Conservation (phyloP, 2,329 filamentous ascomycete genomes). For the Dactylellina sp. region DNA sequence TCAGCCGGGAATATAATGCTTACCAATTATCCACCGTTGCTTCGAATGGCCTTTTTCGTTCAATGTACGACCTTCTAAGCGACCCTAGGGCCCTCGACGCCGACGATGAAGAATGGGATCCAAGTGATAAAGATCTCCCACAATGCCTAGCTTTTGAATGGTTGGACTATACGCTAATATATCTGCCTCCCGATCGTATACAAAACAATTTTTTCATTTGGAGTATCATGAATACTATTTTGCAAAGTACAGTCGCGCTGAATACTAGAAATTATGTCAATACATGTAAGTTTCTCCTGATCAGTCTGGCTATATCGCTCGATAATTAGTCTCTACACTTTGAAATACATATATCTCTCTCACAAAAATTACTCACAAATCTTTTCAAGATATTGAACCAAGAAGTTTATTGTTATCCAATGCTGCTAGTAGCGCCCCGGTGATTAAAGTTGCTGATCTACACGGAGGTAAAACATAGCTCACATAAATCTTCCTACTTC, state of each 20-base stretch:
- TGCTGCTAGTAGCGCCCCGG: constrained; percentile 27
- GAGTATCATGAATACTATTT: constrained; percentile 35
- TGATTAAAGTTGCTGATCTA: constrained; percentile 34
- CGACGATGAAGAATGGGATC: constrained; percentile 26
- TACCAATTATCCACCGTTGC: constrained; percentile 28
- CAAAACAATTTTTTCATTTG: constrained; percentile 20
- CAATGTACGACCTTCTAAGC: constrained; percentile 36
- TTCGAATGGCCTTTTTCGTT: constrained; percentile 30
- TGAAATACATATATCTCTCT: constrained; percentile 28
- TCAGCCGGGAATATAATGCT: constrained; percentile 30
- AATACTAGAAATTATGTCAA: constrained; percentile 32
- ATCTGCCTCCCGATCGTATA: constrained; percentile 26
- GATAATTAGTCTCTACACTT: constrained; percentile 24
- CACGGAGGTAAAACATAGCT: constrained; percentile 30
- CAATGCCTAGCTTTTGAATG: constrained; percentile 38
- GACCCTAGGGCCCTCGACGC: constrained; percentile 28
- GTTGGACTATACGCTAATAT: constrained; percentile 24
- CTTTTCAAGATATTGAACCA: constrained; percentile 34
- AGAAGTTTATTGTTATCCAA: constrained; percentile 35
- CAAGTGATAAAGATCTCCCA: constrained; percentile 25
- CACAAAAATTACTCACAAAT: constrained; percentile 34
- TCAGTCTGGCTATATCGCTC: constrained; percentile 22
- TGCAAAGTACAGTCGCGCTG: constrained; percentile 33
- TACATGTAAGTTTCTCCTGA: constrained; percentile 37
- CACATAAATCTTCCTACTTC: constrained; percentile 21